These are phyloP conservation scores for Davidsoniella australis DNA, from an alignment of 2,329 filamentous ascomycete genomes.

Conservation along the genomic window DNA sequence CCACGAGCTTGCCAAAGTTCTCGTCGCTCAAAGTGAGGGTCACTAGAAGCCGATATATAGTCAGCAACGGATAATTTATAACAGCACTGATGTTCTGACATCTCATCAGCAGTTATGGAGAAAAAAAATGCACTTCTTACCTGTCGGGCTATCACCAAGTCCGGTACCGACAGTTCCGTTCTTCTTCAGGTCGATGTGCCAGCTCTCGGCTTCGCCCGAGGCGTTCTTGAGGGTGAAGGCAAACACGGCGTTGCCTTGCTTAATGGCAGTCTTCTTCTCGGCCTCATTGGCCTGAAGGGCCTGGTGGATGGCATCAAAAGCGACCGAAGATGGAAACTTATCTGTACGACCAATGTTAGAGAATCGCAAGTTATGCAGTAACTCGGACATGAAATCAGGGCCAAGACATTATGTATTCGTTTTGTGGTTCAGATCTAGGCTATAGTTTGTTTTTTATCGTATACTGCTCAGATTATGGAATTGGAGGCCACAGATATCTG, in stretches of 20 bases:
- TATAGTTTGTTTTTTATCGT: background rate
- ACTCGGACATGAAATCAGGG: too few species aligned
- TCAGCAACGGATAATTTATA: constrained; percentile 4
- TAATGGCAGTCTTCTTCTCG: constrained; percentile 74
- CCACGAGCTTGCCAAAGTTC: constrained; percentile 70
- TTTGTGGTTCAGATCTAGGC: too few species aligned
- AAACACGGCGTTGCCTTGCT: constrained; percentile 74
- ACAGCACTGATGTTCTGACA: too few species aligned
- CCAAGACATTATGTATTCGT: too few species aligned
- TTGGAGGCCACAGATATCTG: too few species aligned
- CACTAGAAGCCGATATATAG: constrained; percentile 33
- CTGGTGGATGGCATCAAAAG: constrained; percentile 75
- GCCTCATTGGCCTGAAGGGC: constrained; percentile 51
- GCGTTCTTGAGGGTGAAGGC: constrained; percentile 85
- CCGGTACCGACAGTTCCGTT: constrained; percentile 70
- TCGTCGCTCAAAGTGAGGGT: constrained; percentile 71
- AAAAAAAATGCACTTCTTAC: constrained; percentile 28
- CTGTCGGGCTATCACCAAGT: constrained; percentile 61
- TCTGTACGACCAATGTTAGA: constrained; percentile 26
- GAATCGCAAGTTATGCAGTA: too few species aligned
- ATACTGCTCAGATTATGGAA: background rate
- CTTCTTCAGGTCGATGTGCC: constrained; percentile 93
- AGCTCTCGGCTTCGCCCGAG: constrained; percentile 61
- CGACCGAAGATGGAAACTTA: constrained; percentile 74
- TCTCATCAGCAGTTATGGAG: too few species aligned